Evolutionary conservation across 1,139 yeast species (phyloP), one percentile per base, ranked within the genome.

Genomic region (Cylindricascospora bacillispora): DNA sequence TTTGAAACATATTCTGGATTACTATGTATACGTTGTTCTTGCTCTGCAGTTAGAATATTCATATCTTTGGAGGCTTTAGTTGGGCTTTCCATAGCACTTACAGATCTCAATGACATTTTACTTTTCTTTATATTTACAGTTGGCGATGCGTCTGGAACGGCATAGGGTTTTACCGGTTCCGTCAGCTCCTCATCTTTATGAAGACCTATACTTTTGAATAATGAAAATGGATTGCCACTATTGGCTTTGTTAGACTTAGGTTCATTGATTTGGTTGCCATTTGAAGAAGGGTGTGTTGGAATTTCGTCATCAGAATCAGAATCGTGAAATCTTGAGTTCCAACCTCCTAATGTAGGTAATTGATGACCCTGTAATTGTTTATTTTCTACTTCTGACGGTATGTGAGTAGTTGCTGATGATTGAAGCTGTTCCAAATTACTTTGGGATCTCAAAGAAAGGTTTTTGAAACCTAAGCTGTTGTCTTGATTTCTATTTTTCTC

Each of bases 231-330:
- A 24, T 31, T 33, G n/a, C 40, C 26, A 36, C 36, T 25, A 15
- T 20, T 23, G 24, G 11, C 14, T 14, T 23, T 24, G 11, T 40
- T 34, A n/a, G n/a, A n/a, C 11, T 33, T 40, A 25, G 21, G 21
- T 18, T 52, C 52, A 7, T 41, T 24, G 12, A 47, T 46, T 31
- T 54, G 9, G 45, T 36, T 27, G 25, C 32, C 11, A 15, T 25
- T 19, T 21, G 24, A 17, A 15, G 1, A 36, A 39, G 30, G 36
- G 38, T 27, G 33, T 38, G 40, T 42, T 14, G 39, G 49, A 27
- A 34, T 35, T 22, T 63, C 68, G 4, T 55, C 54, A 27, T 71
- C 77, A 5, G 78, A 70, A 46, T 71, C 76, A 6, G 79, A 71
- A 46, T 73, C 79, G 5, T 57, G 59, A 35, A 71, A 65, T 40